Conservation (phyloP, 2,329 filamentous ascomycete genomes). For the Aspergillus fructus region DNA sequence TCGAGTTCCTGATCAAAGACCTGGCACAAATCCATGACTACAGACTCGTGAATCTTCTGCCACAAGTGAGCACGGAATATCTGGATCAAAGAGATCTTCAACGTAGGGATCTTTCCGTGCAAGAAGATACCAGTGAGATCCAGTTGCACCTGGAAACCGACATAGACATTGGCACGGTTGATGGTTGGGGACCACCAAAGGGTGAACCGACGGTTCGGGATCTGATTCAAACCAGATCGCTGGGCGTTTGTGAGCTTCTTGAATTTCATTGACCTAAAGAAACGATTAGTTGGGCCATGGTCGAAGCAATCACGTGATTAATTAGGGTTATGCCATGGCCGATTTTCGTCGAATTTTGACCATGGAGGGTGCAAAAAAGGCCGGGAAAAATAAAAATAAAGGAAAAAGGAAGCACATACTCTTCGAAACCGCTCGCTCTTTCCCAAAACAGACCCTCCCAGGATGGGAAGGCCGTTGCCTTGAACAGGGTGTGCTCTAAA, state of each 20-base stretch:
- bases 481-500: conserved; percentile 93
- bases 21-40: conserved; percentile 98
- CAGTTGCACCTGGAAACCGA: conserved; percentile 98
- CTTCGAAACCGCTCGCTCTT: conserved; percentile 59
- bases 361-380: background rate
- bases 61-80: conserved; percentile 99
- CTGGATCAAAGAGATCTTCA: conserved; percentile 97
- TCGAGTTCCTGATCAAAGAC: conserved; percentile 98
- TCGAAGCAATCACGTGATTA: background rate
- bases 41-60: conserved; percentile 99
- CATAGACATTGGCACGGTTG: conserved; percentile 94
- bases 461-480: conserved; percentile 91
- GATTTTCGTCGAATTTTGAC: background rate
- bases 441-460: conserved; percentile 98
- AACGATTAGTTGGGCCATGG: background rate
- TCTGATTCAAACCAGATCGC: conserved; percentile 94
- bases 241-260: conserved; percentile 99
- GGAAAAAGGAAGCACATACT: conserved; percentile 14
- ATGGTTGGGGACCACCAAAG: conserved; percentile 96
- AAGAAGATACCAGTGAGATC: conserved; percentile 98
- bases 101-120: conserved; percentile 95
- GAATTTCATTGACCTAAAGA: conserved; percentile 74
- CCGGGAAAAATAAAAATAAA: background rate
- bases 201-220: conserved; percentile 97
- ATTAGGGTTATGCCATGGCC: background rate